A percentile compares a stretch with the other conserved stretches of the same genome.
Evolutionary conservation across 345 rosid species (phyloP).

Genomic region (Pugionium dolabratum): DNA sequence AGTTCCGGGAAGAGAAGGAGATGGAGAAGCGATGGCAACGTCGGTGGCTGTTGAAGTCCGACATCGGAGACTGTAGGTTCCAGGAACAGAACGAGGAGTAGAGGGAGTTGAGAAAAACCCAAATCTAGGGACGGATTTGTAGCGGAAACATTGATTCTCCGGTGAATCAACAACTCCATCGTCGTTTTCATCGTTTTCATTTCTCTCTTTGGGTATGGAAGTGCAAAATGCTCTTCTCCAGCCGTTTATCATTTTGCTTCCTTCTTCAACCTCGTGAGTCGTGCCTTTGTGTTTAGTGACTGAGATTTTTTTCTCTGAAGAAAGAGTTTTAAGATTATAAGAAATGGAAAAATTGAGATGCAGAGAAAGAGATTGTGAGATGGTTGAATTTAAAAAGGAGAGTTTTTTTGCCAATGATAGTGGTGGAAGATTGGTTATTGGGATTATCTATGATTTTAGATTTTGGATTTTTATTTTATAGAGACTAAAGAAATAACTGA

Average conservation of each 20-base stretch:
- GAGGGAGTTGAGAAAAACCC: conserved; percentile 74
- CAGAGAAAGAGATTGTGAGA: conserved; percentile 29
- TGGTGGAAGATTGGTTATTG: conserved; percentile 32
- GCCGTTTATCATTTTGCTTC: conserved; percentile 61
- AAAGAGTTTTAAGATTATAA: conserved; percentile 4
- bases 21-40: conserved; percentile 29
- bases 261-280: conserved; percentile 32
- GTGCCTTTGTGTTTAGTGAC: conserved; percentile 23
- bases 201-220: conserved; percentile 60
- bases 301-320: conserved; percentile 19
- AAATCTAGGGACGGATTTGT: conserved; percentile 58
- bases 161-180: conserved; percentile 19
- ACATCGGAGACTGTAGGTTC: conserved; percentile 57
- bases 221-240: conserved; percentile 97
- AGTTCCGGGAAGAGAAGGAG: conserved; percentile 54
- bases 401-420: conserved; percentile 10
- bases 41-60: conserved; percentile 44
- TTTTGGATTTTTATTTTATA: neutral
- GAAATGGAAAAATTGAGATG: conserved; percentile 2
- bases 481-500: neutral
- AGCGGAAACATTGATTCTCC: conserved; percentile 38
- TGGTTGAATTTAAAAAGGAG: conserved; percentile 27
- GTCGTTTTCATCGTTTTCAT: conserved; percentile 19
- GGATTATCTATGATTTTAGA: conserved; percentile 15
- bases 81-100: conserved; percentile 61